A percentile compares a stretch with the other conserved stretches of the same genome.
phyloP scores from a whole-genome alignment of 176 grass and related monocot species.

The Puya raimondii region DNA sequence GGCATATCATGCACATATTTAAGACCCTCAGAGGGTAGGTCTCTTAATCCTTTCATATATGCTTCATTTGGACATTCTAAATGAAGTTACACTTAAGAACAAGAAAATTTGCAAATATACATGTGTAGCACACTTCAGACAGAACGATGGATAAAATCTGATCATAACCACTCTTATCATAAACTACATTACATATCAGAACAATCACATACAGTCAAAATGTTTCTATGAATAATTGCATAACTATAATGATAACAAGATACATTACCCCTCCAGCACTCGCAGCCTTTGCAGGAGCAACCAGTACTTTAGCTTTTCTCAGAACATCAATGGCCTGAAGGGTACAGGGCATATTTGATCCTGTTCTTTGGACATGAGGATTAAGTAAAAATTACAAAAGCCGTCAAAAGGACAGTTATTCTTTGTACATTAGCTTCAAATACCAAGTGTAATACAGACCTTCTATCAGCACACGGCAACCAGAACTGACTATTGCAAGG shows the following conservation, averaged over 20 bases:
- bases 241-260: constrained; percentile 5
- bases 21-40: not conserved
- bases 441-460: constrained; percentile 28
- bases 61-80: too few species aligned
- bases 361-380: constrained; percentile 33
- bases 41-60: not conserved
- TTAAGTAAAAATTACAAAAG: constrained; percentile 12
- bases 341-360: constrained; percentile 94
- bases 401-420: not conserved
- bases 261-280: constrained; percentile 94
- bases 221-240: not conserved
- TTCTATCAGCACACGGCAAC: constrained; percentile 80
- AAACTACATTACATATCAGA: not conserved
- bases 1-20: not conserved
- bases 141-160: too few species aligned
- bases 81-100: too few species aligned
- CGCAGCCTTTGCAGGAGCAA: constrained; percentile 95
- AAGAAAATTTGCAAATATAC: too few species aligned
- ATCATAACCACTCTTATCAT: too few species aligned
- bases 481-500: constrained; percentile 68
- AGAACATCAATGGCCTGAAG: constrained; percentile 81
- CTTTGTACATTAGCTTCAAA: not conserved
- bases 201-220: not conserved
- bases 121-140: too few species aligned
- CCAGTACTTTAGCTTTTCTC: constrained; percentile 74